A percentile compares a stretch with the other conserved stretches of the same genome.
These are phyloP conservation scores for Rhodomyrtus tomentosa DNA, from an alignment of 345 rosid genomes.

Conservation along the genomic window DNA sequence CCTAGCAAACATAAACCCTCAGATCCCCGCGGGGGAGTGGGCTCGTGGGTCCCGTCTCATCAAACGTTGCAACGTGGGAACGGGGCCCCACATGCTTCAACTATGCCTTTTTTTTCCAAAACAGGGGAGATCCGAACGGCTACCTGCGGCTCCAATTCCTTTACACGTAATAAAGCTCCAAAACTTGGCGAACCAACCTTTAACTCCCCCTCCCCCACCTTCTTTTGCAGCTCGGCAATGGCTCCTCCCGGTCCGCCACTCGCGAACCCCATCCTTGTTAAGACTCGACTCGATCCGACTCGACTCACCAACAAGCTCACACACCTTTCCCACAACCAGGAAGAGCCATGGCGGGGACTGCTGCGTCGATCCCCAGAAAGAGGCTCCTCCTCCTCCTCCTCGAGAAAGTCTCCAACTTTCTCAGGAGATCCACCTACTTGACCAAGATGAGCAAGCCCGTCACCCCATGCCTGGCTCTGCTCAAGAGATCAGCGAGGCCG, in stretches of 20 bases:
- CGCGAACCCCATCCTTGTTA: not conserved
- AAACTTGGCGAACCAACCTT: constrained; percentile 12
- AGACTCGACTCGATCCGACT: not conserved
- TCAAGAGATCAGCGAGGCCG: constrained; percentile 17
- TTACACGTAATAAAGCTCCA: constrained; percentile 7
- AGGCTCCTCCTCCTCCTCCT: constrained; percentile 13
- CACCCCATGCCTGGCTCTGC: constrained; percentile 17
- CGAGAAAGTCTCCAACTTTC: constrained; percentile 20
- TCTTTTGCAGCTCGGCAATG: constrained; percentile 20
- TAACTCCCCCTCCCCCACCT: not conserved
- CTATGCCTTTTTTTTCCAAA: too few relatives aligned
- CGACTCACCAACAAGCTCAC: not conserved
- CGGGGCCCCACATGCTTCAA: too few relatives aligned
- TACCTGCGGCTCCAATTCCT: constrained; percentile 6
- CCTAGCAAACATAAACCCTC: not conserved
- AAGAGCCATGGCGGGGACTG: not conserved
- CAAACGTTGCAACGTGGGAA: not conserved
- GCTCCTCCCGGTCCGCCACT: constrained; percentile 1
- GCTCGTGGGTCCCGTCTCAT: not conserved
- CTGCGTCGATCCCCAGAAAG: not conserved
- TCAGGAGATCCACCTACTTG: constrained; percentile 14
- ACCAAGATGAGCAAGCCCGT: constrained; percentile 29
- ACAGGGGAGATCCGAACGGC: constrained; percentile 21
- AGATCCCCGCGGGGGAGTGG: too few relatives aligned
- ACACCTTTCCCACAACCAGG: not conserved